phyloP scores from a whole-genome alignment of 192 early-diverging fungal genomes.

The Pilobolus umbonatus region DNA sequence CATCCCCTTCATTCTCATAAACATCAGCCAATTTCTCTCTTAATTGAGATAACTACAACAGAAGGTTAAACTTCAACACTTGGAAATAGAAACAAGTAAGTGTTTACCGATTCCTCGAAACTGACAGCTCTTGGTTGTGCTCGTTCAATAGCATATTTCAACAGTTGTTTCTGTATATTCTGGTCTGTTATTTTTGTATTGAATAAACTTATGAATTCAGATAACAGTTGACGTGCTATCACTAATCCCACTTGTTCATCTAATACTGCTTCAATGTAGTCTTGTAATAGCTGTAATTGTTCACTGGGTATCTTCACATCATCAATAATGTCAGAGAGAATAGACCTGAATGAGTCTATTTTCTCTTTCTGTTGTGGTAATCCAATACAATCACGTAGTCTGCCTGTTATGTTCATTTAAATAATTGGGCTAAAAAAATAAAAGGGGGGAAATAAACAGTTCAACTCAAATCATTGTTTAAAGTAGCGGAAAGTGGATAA shows the following conservation, averaged over 20 bases:
- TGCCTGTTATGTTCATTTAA: constrained; percentile 21
- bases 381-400: constrained; percentile 11
- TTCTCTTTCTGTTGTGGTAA: constrained; percentile 30
- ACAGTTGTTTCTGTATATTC: constrained; percentile 50
- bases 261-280: constrained; percentile 53
- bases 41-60: constrained; percentile 57
- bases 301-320: background rate
- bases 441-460: background rate
- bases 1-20: constrained; percentile 69
- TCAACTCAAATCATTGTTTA: background rate
- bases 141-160: constrained; percentile 62
- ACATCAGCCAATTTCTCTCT: constrained; percentile 73
- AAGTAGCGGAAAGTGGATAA: too few relatives aligned
- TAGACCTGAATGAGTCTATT: constrained; percentile 19
- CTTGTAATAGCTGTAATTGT: constrained; percentile 18
- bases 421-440: background rate
- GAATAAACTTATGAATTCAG: constrained; percentile 64
- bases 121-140: constrained; percentile 72
- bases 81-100: background rate
- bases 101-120: constrained; percentile 74
- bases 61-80: too few relatives aligned
- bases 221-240: constrained; percentile 65
- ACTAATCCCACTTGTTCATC: constrained; percentile 71
- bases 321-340: constrained; percentile 22
- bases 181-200: constrained; percentile 41